Evolutionary conservation across 164 flowering plant species (phyloP).

Genomic region (Taxillus chinensis): DNA sequence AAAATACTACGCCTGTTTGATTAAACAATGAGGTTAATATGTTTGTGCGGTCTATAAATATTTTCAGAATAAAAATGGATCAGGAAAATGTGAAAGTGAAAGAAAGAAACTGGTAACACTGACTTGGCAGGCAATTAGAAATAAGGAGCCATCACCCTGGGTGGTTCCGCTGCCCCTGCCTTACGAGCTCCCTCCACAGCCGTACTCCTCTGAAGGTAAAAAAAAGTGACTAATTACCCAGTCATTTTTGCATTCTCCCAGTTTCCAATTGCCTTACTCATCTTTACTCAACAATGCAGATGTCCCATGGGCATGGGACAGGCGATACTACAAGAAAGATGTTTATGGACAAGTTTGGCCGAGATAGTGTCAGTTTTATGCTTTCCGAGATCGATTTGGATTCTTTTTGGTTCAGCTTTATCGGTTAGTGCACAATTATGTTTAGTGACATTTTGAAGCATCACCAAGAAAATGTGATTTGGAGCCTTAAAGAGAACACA

Average conservation of each 20-base stretch:
- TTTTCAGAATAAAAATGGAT: conserved; percentile 27
- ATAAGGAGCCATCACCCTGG: conserved; percentile 26
- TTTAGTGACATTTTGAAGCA: neutral
- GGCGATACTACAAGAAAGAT: conserved; percentile 64
- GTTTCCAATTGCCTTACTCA: neutral
- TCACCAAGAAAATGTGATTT: too few relatives aligned
- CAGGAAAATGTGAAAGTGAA: conserved; percentile 16
- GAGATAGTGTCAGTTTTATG: conserved; percentile 34
- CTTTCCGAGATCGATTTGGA: conserved; percentile 16
- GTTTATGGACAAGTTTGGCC: conserved; percentile 92
- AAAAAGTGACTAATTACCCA: neutral
- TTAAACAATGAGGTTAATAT: too few relatives aligned
- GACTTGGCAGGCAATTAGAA: conserved; percentile 31
- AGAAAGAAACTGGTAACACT: conserved; percentile 56
- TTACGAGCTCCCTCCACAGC: conserved; percentile 79
- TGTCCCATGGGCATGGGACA: conserved; percentile 98
- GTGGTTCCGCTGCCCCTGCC: conserved; percentile 70
- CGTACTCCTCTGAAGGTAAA: conserved; percentile 72
- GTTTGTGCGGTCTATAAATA: neutral
- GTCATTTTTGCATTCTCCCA: neutral
- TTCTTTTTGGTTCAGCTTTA: neutral
- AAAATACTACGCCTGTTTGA: too few relatives aligned
- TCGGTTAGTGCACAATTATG: neutral
- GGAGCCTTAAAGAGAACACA: too few relatives aligned
- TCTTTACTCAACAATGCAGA: conserved; percentile 34